Evolutionary conservation across 2,329 filamentous ascomycete genomes (phyloP), one percentile per base, ranked within the genome.

Genomic region (Stemphylium beticola): DNA sequence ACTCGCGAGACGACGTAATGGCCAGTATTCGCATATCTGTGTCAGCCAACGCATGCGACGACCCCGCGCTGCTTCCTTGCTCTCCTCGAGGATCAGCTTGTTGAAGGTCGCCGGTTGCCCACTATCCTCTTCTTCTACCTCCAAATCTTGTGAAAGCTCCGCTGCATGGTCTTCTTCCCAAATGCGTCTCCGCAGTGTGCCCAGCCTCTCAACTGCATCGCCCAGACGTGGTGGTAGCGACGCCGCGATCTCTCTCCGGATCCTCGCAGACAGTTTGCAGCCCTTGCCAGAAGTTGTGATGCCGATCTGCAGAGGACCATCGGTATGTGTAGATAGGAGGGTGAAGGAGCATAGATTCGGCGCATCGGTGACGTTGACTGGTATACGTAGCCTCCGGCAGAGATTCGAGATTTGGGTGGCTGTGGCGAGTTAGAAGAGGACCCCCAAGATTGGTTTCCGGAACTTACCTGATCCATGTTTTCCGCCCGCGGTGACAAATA

Each of bases 1-100:
- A 36, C 83, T 82, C 7, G 92, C 92, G 1, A 99, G 83, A 15
- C 90, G 86, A 60, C 87, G 87, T 22, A 99, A 82, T 1, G 95
- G 93, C 95, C 95, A 99, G 77, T 99, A 99, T 79, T 99, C 95
- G 82, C 95, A 99, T 47, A 99, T 92, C 73, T 99, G 95, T 17
- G 90, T 86, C 1, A 99, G 81, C 95, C 95, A 99, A 53, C 95
- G 85, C 81, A 96, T 93, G 46, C 95, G 85, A 55, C 93, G 83
- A 18, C 85, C 92, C 71, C 92, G 92, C 14, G 87, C 85, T 3
- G 88, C 88, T 55, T 90, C 88, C 0, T 84, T 78, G 67, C 95
- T 91, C 39, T 87, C 86, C 41, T 91, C 87, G 0, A 83, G 85
- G 6, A 98, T 83, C 4, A 99, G 81, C 57, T 84, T 87, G 75